Conservation (phyloP, 306 rosid genomes). For the Myrica gale region DNA sequence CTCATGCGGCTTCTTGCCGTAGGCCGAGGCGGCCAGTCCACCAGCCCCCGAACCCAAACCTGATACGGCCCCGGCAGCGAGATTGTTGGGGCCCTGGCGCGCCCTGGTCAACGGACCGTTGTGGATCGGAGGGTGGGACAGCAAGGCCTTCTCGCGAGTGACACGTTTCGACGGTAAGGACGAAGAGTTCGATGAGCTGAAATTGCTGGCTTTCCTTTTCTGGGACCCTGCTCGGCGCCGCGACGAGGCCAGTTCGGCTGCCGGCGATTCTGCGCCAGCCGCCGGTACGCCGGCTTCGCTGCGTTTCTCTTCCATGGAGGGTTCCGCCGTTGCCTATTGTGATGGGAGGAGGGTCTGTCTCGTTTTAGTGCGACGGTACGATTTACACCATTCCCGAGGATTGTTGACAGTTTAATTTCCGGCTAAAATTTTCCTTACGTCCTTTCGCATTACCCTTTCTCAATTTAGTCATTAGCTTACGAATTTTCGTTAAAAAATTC, state of each 20-base stretch:
- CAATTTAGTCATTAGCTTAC: too few relatives aligned
- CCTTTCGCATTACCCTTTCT: too few relatives aligned
- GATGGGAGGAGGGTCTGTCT: conserved; percentile 10
- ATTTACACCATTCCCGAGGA: background rate
- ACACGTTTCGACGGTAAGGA: conserved; percentile 74
- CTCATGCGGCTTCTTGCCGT: conserved; percentile 34
- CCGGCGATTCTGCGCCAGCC: conserved; percentile 46
- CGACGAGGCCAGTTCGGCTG: conserved; percentile 56
- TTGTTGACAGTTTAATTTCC: background rate
- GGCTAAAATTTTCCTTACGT: too few relatives aligned
- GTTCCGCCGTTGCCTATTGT: too few relatives aligned
- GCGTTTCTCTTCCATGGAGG: conserved; percentile 79
- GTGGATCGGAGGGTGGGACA: conserved; percentile 55
- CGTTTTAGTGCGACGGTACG: conserved; percentile 13
- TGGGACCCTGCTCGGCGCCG: conserved; percentile 74
- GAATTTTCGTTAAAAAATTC: too few relatives aligned
- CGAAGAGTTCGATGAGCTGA: conserved; percentile 47
- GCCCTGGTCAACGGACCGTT: conserved; percentile 89
- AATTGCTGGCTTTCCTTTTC: conserved; percentile 57
- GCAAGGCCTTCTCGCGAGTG: conserved; percentile 66
- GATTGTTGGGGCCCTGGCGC: conserved; percentile 66
- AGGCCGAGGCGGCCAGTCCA: conserved; percentile 23
- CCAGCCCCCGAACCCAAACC: conserved; percentile 14
- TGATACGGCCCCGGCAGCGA: conserved; percentile 23
- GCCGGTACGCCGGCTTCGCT: conserved; percentile 49